Base-by-base conservation (phyloP, 441 rosid genomes). In the Corymbia citriodora region DNA sequence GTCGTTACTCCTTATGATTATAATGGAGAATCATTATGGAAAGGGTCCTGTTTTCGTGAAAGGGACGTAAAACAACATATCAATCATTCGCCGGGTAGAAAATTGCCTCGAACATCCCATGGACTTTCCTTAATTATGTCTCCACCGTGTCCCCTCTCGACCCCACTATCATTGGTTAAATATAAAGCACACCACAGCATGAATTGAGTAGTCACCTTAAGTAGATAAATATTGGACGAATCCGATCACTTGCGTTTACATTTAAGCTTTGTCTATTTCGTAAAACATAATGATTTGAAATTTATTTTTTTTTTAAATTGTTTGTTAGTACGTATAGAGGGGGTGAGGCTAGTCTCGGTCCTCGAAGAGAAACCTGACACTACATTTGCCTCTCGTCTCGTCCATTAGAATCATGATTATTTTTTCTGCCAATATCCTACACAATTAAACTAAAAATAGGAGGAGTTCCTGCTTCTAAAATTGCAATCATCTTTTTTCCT, bases 401-500 rank as follows among this genome's bases (percentile, higher is more conserved):
- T 23, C 0, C 65, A 59, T 59, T 59, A 59, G 65, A 59, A 59
- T 59, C 65, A 1, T 7, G 1, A 25, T 1, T 6, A 59, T 25
- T 14, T 59, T 59, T 59, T 13, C 9, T 25, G 2, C n/a, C 3
- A 10, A 25, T 10, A 59, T 23, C 65, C n/a, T 59, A 25, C 65
- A 10, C 7, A 59, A 25, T 25, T 25, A 59, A 59, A 59, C 45
- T 59, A 59, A 59, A 5, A 59, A 9, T 29, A 0, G 1, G 3
- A 59, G 65, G n/a, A 14, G 10, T 14, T 59, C n/a, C 1, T 2
- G 0, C 25, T 59, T 59, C 0, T 25, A 25, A 3, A 59, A 59
- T 0, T 0, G 0, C 14, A 0, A 25, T 17, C 14, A 14, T 59
- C n/a, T 59, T 59, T 59, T 57, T 59, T 59, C n/a, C 3, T 23